A percentile compares a stretch with the other conserved stretches of the same genome.
These are phyloP conservation scores for Lichina pygmaea DNA, from an alignment of 495 filamentous ascomycete genomes.

Conservation along the genomic window DNA sequence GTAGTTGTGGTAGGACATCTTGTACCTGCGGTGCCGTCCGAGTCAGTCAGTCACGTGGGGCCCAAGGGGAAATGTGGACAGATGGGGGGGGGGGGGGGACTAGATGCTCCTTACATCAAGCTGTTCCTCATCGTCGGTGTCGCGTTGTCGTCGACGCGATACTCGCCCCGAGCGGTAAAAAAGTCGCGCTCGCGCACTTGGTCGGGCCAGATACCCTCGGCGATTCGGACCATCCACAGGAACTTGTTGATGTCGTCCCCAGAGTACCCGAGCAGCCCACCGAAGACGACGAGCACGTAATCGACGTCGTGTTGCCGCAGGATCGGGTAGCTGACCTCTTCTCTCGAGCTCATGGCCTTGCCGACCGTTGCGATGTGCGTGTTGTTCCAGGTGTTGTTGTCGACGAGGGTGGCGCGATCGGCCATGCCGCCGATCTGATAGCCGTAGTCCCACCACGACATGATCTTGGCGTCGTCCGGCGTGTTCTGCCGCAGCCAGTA, in stretches of 20 bases:
- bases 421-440: conserved; percentile 99
- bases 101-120: conserved; percentile 94
- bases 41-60: conserved; percentile 4
- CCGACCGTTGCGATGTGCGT: conserved; percentile 98
- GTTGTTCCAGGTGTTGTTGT: conserved; percentile 99
- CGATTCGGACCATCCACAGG: conserved; percentile 99
- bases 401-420: conserved; percentile 85
- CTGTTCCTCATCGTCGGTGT: conserved; percentile 98
- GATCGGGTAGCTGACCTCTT: conserved; percentile 97
- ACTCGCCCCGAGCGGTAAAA: conserved; percentile 89
- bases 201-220: conserved; percentile 97
- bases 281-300: conserved; percentile 93
- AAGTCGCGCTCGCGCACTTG: conserved; percentile 94
- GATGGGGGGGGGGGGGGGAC: conserved; percentile 3
- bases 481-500: conserved; percentile 99
- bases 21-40: conserved; percentile 41
- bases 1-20: conserved; percentile 99
- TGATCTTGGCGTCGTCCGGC: conserved; percentile 79
- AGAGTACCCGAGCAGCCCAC: conserved; percentile 90
- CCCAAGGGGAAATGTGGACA: neutral
- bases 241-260: conserved; percentile 99
- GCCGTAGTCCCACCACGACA: conserved; percentile 99
- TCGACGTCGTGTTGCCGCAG: conserved; percentile 96
- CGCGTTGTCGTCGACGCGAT: conserved; percentile 76
- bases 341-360: conserved; percentile 93